Base-by-base conservation (phyloP, 768 basidiomycete genomes). In the Mycena olivaceomarginata region DNA sequence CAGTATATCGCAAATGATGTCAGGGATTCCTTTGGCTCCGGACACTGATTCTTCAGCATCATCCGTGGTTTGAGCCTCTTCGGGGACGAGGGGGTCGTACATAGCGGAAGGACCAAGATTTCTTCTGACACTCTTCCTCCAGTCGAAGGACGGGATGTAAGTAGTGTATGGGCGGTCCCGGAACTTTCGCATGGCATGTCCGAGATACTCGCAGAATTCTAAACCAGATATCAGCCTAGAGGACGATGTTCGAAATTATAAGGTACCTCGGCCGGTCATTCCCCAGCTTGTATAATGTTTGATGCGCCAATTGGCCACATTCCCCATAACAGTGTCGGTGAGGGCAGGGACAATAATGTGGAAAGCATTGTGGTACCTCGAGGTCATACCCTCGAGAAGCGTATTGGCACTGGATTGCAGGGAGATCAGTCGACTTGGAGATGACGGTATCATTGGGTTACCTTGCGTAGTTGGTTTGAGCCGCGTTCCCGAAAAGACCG, bases 281-380 rank as follows among this genome's bases (percentile, higher is more conserved):
- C 25, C 25, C 25, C 9, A 60, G 39, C 37, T 39, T 16, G 31
- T 25, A 4, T 5, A 60, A 39, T 31, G 6, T 16, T 18, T 13
- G 48, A 51, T 6, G 15, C 7, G 70, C 60, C 67, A 70, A n/a
- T 43, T 67, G 45, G 1, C 67, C 74, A 13, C 45, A 48, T 12
- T 70, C 74, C 25, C 25, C 25, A 25, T 25, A 25, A 25, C 43
- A 40, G 51, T 53, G 70, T 75, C 2, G 25, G 25, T 25, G 25
- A 25, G 25, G 25, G 60, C 60, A 1, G 74, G 74, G 0, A 67
- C 43, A 3, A 75, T 62, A 7, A 75, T 41, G 8, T 67, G 70
- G 56, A 75, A 75, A 37, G 74, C 67, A 31, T 75, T 69, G 4
- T 40, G 45, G 40, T 75, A 75, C 16, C 41, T 46, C 11, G 60